phyloP scores from a whole-genome alignment of 768 basidiomycete genomes.

The Lactarius vividus region DNA sequence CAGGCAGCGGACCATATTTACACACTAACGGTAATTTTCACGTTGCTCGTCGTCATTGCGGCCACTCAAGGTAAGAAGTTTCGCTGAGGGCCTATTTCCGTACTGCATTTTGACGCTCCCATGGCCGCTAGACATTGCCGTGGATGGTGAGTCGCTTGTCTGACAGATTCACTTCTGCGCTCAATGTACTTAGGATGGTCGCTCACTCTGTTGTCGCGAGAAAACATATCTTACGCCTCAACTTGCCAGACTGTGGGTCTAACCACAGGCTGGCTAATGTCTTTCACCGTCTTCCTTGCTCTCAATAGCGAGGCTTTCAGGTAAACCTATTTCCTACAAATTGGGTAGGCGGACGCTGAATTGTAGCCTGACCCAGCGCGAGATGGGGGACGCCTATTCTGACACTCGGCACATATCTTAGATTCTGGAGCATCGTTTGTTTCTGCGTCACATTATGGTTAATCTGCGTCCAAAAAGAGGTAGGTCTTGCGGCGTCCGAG shows the following conservation, averaged over 20 bases:
- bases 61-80: constrained; percentile 83
- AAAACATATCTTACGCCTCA: constrained; percentile 93
- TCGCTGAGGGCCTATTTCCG: background rate
- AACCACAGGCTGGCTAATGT: constrained; percentile 92
- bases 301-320: constrained; percentile 91
- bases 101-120: constrained; percentile 24
- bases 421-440: constrained; percentile 81
- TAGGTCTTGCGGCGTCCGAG: constrained; percentile 35
- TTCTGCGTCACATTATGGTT: constrained; percentile 87
- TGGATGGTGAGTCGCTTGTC: constrained; percentile 67
- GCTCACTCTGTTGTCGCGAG: constrained; percentile 82
- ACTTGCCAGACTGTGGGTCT: constrained; percentile 97
- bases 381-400: constrained; percentile 78
- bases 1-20: constrained; percentile 81
- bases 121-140: constrained; percentile 84
- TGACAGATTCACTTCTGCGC: constrained; percentile 36
- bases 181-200: constrained; percentile 57
- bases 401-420: constrained; percentile 74
- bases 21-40: constrained; percentile 83
- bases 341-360: constrained; percentile 6
- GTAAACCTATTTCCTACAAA: constrained; percentile 40
- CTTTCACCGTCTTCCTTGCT: constrained; percentile 96
- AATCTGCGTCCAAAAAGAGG: constrained; percentile 85
- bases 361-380: constrained; percentile 38
- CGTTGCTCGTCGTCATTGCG: constrained; percentile 89